Percentiles rank a stretch among this genome's conserved stretches.
Evolutionary conservation across 2,329 filamentous ascomycete genomes (phyloP).

Genomic region (Phyllachora maydis): DNA sequence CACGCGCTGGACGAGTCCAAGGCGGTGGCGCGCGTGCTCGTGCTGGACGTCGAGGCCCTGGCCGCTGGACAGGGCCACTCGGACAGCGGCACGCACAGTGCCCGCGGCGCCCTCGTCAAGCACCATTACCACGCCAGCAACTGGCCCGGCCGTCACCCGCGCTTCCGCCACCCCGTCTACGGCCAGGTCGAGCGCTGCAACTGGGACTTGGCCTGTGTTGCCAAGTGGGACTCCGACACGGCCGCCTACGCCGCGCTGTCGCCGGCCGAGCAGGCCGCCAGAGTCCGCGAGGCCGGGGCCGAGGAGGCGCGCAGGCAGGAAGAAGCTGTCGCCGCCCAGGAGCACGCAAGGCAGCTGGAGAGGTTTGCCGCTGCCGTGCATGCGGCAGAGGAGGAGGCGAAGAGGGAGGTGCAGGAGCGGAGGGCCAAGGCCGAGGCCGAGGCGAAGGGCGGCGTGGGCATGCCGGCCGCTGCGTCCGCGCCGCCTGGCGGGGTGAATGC

Average conservation of each 20-base stretch:
- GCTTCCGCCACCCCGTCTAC: conserved; percentile 46
- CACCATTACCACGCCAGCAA: conserved; percentile 58
- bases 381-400: too few species aligned
- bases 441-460: too few species aligned
- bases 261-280: conserved; percentile 34
- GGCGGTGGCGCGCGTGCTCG: conserved; percentile 40
- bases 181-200: conserved; percentile 53
- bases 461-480: too few species aligned
- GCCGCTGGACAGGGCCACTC: conserved; percentile 56
- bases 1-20: conserved; percentile 46
- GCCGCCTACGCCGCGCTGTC: conserved; percentile 36
- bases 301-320: conserved; percentile 11
- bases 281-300: too few species aligned
- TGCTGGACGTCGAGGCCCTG: conserved; percentile 51
- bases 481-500: too few species aligned
- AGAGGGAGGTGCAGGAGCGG: too few species aligned
- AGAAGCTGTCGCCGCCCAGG: too few species aligned
- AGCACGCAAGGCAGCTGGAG: too few species aligned
- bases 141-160: conserved; percentile 46
- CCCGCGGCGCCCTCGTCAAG: conserved; percentile 44
- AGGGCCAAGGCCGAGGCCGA: too few species aligned
- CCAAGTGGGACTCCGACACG: conserved; percentile 43
- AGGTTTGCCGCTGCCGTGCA: too few species aligned
- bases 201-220: conserved; percentile 44
- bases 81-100: conserved; percentile 48